Evolutionary conservation across 768 basidiomycete species (phyloP), one percentile per base, ranked within the genome.

Genomic region (Mycena epipterygia): DNA sequence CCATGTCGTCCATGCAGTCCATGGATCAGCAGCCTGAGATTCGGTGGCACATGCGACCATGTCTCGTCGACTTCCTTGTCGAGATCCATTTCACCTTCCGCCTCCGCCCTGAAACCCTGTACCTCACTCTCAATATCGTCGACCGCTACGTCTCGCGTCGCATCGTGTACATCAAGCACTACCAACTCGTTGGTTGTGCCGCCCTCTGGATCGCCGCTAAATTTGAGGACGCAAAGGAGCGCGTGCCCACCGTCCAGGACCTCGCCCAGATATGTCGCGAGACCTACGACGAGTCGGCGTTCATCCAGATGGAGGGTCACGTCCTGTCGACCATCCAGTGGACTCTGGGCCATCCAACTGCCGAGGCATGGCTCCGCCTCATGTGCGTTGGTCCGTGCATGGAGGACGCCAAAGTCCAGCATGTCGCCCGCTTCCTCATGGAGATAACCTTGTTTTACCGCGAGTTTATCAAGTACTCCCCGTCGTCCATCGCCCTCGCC

Each of bases 11-110:
- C n/a, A 90, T 92, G 41, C 89, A 96, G 73, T 95, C 96, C 58
- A 99, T 99, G 95, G 98, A 99, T 80, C 95, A 97, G 84, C 98
- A 99, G 79, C 97, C 98, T 37, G 98, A 99, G 82, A 96, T 99
- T 78, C 89, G 93, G 76, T 99, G 98, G 98, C 95, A 97, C 82
- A 99, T 99, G 98, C 95, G 98, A 41, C 95, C 95, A 37, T 97
- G 95, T 85, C 91, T 99, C 51, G 95, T 99, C 79, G 98, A 99
- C 81, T 99, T 99, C 83, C 90, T 99, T 79, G 95, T 99, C 79
- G 98, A 99, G 82, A 94, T 99, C 71, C 98, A 99, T 82, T 96
- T 97, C 79, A 96, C 95, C 71, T 97, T 98, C 85, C 94, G 96
- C 57, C 91, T 99, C 60, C 96, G 98, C 48, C 98, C 98, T 14